These are phyloP conservation scores for Diaporthe sp. DNA, from an alignment of 2,329 filamentous ascomycete genomes.

Conservation along the genomic window DNA sequence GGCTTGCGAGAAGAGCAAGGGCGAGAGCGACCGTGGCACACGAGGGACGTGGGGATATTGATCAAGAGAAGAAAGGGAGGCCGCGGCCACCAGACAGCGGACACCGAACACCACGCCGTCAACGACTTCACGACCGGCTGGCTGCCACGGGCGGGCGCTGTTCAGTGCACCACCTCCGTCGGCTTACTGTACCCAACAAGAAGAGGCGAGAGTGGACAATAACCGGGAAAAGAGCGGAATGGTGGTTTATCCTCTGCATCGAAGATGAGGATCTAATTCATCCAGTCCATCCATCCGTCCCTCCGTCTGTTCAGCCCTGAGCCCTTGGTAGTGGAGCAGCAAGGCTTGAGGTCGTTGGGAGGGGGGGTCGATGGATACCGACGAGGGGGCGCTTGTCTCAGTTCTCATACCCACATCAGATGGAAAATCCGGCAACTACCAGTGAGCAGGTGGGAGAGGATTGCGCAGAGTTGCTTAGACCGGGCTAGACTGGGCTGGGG, in stretches of 20 bases:
- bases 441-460: slow-evolving; percentile 28
- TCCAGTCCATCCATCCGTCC: slow-evolving; percentile 34
- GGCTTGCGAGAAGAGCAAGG: slow-evolving; percentile 38
- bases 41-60: slow-evolving; percentile 35
- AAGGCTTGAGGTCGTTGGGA: slow-evolving; percentile 34
- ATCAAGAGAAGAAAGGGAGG: slow-evolving; percentile 39
- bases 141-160: background rate
- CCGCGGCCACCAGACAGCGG: slow-evolving; percentile 1
- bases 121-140: slow-evolving; percentile 1
- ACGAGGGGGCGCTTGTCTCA: slow-evolving; percentile 40
- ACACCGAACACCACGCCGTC: background rate
- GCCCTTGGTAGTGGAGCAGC: slow-evolving; percentile 31
- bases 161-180: background rate
- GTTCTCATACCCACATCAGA: slow-evolving; percentile 36
- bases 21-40: slow-evolving; percentile 29
- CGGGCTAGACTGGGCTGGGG: slow-evolving; percentile 22
- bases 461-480: slow-evolving; percentile 14
- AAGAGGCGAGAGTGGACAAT: background rate
- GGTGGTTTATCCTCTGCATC: slow-evolving; percentile 24
- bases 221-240: background rate
- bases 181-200: background rate
- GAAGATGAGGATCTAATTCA: slow-evolving; percentile 34
- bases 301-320: slow-evolving; percentile 39
- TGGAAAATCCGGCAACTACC: slow-evolving; percentile 35
- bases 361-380: slow-evolving; percentile 37